Base-by-base conservation (phyloP, 2,329 filamentous ascomycete genomes). In the Akanthomyces uredinophilus region DNA sequence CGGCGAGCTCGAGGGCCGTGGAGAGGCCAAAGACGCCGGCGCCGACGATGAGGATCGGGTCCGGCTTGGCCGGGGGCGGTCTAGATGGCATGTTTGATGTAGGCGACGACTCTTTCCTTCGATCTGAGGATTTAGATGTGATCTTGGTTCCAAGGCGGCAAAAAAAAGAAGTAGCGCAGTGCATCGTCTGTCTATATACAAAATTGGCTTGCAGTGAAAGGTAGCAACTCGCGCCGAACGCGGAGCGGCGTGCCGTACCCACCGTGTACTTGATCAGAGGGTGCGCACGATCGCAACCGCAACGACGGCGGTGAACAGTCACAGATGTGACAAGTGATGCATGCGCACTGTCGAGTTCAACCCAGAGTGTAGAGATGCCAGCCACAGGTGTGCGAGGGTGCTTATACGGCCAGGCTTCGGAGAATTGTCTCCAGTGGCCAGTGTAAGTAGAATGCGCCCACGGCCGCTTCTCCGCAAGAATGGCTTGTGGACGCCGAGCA, bases 21-120 rank as follows among this genome's bases (percentile, higher is more conserved):
- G 66, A 68, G 5, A 73, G 68, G 46, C 71, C 71, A 62, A 72
- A 73, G 27, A 71, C 70, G 39, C 71, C 71, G 7, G 67, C 70
- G 20, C 71, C 71, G 29, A 73, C 65, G 44, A 73, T 70, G 43
- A 73, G 29, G 64, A 72, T 47, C 63, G 68, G 22, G 41, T 69
- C 54, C 18, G 61, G 37, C 51, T 66, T 65, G 35, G 61, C 47
- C 14, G 49, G 58, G 1, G 49, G 58, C 8, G 58, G 20, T 47
- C 37, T 50, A 18, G 56, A 29, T 14, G 56, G 14, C 56, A 51
- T 59, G 7, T 7, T 51, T 20, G n/a, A 22, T 51, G 16, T 35
- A 13, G 24, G 6, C 8, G 22, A 3, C 43, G 4, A 13, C 4
- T 20, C 5, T n/a, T 7, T 14, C n/a, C 22, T 46, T 46, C 32